Percentiles rank a stretch among this genome's conserved stretches.
Conservation (phyloP, 148 eudicot species). For the Hydrangea macrophylla region DNA sequence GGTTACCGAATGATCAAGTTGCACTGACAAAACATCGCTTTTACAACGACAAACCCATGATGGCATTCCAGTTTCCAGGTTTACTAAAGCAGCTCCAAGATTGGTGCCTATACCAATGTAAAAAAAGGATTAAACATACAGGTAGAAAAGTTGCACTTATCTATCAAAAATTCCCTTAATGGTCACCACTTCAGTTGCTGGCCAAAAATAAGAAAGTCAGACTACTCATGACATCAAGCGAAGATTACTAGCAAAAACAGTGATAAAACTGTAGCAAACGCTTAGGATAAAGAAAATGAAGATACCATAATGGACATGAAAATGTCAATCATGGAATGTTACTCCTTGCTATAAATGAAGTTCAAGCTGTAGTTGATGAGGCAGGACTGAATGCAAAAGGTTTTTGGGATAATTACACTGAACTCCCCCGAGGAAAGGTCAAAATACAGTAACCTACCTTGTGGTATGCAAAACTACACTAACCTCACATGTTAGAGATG, state of each 20-base stretch:
- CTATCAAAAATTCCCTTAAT: no score
- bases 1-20: slow-evolving; percentile 64
- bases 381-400: not conserved
- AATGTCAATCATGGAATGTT: not conserved
- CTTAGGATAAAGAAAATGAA: not conserved
- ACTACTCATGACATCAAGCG: not conserved
- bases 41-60: slow-evolving; percentile 55
- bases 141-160: not conserved
- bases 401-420: no score
- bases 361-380: not conserved
- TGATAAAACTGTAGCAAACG: not conserved
- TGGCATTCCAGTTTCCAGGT: slow-evolving; percentile 53
- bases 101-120: slow-evolving; percentile 50
- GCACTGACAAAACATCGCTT: slow-evolving; percentile 74
- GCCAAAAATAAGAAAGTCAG: not conserved
- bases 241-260: not conserved
- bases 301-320: no score
- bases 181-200: not conserved
- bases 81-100: slow-evolving; percentile 61
- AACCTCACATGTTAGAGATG: no score
- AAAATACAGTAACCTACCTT: no score
- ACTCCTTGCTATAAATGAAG: not conserved
- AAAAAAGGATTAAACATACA: not conserved
- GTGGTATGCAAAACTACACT: no score
- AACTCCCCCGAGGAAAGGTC: no score